phyloP scores from a whole-genome alignment of 1,284 basidiomycete genomes.

The Cryptococcus sp. region DNA sequence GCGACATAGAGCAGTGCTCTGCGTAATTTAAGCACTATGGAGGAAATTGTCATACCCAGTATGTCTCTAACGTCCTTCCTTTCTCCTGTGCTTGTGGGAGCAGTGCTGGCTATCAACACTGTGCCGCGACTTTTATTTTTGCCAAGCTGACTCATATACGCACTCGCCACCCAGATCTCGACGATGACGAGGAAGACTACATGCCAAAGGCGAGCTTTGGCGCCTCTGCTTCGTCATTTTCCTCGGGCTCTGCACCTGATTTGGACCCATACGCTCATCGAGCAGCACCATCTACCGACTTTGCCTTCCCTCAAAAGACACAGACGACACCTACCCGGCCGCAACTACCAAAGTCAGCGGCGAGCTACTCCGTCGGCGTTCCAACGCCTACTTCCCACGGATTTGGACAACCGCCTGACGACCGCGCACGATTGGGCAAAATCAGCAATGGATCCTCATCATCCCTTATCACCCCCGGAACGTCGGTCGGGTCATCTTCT shows the following conservation, averaged over 20 bases:
- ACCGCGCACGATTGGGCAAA: conserved; percentile 37
- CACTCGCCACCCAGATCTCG: conserved; percentile 30
- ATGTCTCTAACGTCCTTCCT: conserved; percentile 11
- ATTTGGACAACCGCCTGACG: conserved; percentile 13
- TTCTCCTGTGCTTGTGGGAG: not conserved
- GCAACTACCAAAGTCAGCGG: conserved; percentile 21
- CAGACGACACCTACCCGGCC: conserved; percentile 33
- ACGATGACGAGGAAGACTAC: conserved; percentile 49
- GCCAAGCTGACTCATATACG: conserved; percentile 1
- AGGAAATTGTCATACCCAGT: conserved; percentile 51
- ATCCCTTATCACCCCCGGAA: conserved; percentile 46
- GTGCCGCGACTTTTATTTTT: not conserved
- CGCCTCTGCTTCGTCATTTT: conserved; percentile 13
- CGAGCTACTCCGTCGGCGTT: conserved; percentile 24
- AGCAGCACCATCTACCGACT: conserved; percentile 31
- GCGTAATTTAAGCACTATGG: conserved; percentile 18
- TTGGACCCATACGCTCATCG: conserved; percentile 29
- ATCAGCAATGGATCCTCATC: conserved; percentile 52
- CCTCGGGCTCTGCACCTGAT: conserved; percentile 24
- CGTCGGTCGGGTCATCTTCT: conserved; percentile 28
- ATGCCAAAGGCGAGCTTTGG: conserved; percentile 30
- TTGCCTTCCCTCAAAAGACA: conserved; percentile 11
- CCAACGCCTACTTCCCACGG: conserved; percentile 15
- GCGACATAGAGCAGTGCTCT: not conserved
- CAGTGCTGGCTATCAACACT: conserved; percentile 2